Evolutionary conservation across 495 filamentous ascomycete species (phyloP).

Genomic region (Penicillium turbatum): DNA sequence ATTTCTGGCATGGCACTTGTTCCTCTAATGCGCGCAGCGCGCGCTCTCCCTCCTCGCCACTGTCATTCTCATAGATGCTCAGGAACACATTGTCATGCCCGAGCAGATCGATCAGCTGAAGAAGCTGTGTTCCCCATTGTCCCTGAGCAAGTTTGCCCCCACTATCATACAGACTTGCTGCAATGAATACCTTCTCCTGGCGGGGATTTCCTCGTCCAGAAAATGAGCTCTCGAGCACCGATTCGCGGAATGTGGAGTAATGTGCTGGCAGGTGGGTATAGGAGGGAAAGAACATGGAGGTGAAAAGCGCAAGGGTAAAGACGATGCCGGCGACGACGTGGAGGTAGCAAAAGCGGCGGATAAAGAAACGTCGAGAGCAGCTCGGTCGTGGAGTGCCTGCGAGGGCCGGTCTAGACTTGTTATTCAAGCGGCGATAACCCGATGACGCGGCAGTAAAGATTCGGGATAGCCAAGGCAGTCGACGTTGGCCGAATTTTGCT

Average conservation of each 20-base stretch:
- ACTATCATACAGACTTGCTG: conserved; percentile 67
- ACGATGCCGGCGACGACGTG: conserved; percentile 64
- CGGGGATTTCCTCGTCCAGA: conserved; percentile 58
- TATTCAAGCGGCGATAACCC: conserved; percentile 35
- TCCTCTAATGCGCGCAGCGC: conserved; percentile 42
- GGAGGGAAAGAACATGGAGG: conserved; percentile 54
- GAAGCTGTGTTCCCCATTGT: conserved; percentile 60
- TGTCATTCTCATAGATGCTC: conserved; percentile 68
- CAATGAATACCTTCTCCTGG: conserved; percentile 70
- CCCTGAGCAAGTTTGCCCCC: conserved; percentile 55
- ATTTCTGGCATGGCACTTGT: conserved; percentile 46
- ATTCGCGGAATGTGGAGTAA: conserved; percentile 41
- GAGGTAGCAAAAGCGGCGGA: conserved; percentile 61
- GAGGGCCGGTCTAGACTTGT: conserved; percentile 25
- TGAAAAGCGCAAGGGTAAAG: conserved; percentile 50
- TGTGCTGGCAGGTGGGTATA: conserved; percentile 53
- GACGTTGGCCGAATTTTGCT: conserved; percentile 22
- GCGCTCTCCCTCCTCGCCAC: conserved; percentile 45
- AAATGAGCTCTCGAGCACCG: conserved; percentile 30
- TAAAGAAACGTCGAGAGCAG: conserved; percentile 40
- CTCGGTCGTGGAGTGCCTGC: conserved; percentile 23
- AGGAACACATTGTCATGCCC: conserved; percentile 49
- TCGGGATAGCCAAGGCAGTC: conserved; percentile 26
- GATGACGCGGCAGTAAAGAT: conserved; percentile 27
- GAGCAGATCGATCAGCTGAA: conserved; percentile 59